Base-by-base conservation (phyloP, 2,329 filamentous ascomycete species). In the Trichoderma cornu-damae region DNA sequence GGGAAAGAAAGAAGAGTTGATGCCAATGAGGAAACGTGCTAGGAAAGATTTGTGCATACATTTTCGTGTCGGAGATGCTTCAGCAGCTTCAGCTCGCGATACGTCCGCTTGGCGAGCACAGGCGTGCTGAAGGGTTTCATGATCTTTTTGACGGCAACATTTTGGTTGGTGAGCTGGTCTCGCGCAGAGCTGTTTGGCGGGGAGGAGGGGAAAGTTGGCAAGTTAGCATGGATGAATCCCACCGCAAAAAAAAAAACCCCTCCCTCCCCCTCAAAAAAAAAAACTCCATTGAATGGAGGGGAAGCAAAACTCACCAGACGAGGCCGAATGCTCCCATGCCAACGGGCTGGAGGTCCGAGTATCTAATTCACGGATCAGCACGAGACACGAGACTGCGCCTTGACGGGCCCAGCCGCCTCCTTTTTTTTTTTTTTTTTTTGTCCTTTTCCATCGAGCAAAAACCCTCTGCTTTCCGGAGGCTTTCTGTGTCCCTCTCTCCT, bases 111-210 rank as follows among this genome's bases (percentile, higher is more conserved):
- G 59, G 94, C 94, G 47, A 99, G 81, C 59, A 99, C 94, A 1
- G 94, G 92, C n/a, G 94, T 99, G 81, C 92, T 96, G 77, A 99
- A 99, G 8, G 94, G 94, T 80, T 97, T 99, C 93, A 99, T 97
- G 71, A 99, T 99, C 84, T 99, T 99, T 84, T 99, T 99, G 72
- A 99, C 92, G 59, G 94, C 94, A 61, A 99, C 94, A 75, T 92
- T 91, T 75, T 96, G 92, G 72, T 84, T 89, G 60, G 94, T 97
- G 75, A 99, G 90, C 79, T 97, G 92, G 74, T 99, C 94, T 77
- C 91, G 93, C 59, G 94, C 94, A 63, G 94, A 97, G 77, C 93
- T 97, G 63, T 61, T 47, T 34, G 44, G 37, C 37, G 46, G 51
- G 24, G n/a, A n/a, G 43, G 12, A 14, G 43, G 48, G 38, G 42